Conservation (phyloP, 1,284 basidiomycete genomes). For the Ustilago hordei region DNA sequence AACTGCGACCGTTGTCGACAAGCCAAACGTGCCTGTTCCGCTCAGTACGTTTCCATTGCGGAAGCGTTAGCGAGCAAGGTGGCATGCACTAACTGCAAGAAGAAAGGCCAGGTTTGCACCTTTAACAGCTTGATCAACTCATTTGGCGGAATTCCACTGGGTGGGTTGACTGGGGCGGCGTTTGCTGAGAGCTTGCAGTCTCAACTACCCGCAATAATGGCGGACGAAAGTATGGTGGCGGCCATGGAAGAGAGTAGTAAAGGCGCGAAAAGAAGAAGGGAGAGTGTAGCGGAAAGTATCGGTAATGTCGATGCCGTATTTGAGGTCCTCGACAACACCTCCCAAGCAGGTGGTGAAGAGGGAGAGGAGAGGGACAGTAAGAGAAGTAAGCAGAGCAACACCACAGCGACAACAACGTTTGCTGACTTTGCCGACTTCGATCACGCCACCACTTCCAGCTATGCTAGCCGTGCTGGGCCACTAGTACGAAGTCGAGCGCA, state of each 20-base stretch:
- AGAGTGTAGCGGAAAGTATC: slow-evolving; percentile 14
- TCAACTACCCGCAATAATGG: background rate
- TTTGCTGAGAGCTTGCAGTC: slow-evolving; percentile 37
- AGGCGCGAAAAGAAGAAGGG: slow-evolving; percentile 8
- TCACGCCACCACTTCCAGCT: slow-evolving; percentile 6
- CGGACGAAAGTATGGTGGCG: background rate
- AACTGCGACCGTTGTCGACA: slow-evolving; percentile 45
- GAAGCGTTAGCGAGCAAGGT: slow-evolving; percentile 40
- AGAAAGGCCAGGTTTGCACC: slow-evolving; percentile 46
- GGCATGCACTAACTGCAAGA: slow-evolving; percentile 44
- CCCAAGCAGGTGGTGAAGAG: background rate
- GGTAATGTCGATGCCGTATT: slow-evolving; percentile 32
- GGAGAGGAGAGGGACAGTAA: slow-evolving; percentile 8
- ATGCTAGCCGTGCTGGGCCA: background rate
- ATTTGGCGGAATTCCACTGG: slow-evolving; percentile 44
- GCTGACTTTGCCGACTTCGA: slow-evolving; percentile 20
- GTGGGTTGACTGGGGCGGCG: slow-evolving; percentile 31
- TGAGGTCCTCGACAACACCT: slow-evolving; percentile 25
- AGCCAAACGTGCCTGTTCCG: slow-evolving; percentile 43
- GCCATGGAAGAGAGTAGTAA: slow-evolving; percentile 1
- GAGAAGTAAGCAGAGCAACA: slow-evolving; percentile 10
- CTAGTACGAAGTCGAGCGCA: slow-evolving; percentile 36
- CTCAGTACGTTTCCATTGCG: slow-evolving; percentile 36
- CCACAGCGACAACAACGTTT: background rate
- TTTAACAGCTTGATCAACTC: slow-evolving; percentile 50